Evolutionary conservation across 306 rosid genomes (phyloP).

Genomic region (Morella rubra): DNA sequence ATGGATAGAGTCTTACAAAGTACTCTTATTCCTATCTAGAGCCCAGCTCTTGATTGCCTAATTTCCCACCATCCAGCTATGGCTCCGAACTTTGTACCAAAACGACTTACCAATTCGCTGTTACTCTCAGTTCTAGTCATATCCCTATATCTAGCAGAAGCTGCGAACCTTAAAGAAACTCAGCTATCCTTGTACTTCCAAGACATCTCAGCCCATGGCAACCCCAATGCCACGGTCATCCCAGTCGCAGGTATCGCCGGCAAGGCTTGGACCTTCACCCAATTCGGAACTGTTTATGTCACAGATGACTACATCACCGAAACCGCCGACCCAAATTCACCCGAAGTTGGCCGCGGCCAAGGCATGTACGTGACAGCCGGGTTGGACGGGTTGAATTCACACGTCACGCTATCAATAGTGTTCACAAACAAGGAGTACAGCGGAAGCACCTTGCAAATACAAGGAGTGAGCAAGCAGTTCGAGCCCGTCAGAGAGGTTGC

Average conservation of each 20-base stretch:
- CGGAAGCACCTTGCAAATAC: constrained; percentile 29
- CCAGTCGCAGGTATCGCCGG: constrained; percentile 26
- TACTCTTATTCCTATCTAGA: background rate
- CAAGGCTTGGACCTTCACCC: constrained; percentile 19
- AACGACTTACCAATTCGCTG: background rate
- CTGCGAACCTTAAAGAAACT: constrained; percentile 15
- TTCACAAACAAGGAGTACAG: constrained; percentile 25
- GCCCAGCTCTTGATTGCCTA: background rate
- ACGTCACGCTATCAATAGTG: constrained; percentile 25
- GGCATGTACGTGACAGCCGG: constrained; percentile 18
- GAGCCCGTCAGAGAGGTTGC: constrained; percentile 11
- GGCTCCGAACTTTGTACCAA: background rate
- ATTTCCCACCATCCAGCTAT: background rate
- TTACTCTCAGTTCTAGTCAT: background rate
- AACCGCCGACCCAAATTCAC: background rate
- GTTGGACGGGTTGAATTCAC: constrained; percentile 21
- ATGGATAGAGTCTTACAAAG: background rate
- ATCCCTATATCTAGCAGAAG: background rate
- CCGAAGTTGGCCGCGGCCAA: constrained; percentile 22
- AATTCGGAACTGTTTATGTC: constrained; percentile 24
- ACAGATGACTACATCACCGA: constrained; percentile 27
- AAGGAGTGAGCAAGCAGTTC: constrained; percentile 17
- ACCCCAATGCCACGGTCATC: constrained; percentile 22
- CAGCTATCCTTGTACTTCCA: constrained; percentile 20
- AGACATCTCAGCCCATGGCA: background rate